These are phyloP conservation scores for Nitzschia sp. DNA, from an alignment of 108 stramenopile species.

Conservation along the genomic window DNA sequence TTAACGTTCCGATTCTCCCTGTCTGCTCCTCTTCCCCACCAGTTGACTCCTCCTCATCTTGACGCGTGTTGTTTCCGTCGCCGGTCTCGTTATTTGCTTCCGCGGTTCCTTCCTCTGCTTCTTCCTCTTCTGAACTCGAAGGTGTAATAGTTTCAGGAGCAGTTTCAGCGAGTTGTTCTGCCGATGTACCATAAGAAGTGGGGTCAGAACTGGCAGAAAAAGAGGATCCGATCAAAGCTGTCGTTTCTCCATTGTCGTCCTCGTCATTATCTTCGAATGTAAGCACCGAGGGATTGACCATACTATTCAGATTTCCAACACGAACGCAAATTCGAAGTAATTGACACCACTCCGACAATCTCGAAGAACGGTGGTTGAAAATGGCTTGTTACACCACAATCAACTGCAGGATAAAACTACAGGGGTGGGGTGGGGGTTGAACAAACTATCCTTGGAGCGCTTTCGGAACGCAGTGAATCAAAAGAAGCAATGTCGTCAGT, in stretches of 20 bases:
- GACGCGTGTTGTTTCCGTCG: conserved; percentile 7
- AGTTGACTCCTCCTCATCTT: conserved; percentile 15
- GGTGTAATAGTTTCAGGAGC: not conserved
- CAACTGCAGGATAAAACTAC: too few species aligned
- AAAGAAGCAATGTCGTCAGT: too few species aligned
- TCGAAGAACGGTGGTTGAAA: not conserved
- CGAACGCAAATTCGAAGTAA: too few species aligned
- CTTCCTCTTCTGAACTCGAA: not conserved
- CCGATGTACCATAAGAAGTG: conserved; percentile 1
- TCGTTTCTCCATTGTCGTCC: not conserved
- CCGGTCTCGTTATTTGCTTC: not conserved
- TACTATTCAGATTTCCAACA: too few species aligned
- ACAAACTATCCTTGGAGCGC: too few species aligned
- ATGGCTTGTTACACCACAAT: not conserved
- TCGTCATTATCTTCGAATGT: not conserved
- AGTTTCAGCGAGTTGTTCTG: not conserved
- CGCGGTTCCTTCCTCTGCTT: not conserved
- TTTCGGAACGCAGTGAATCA: too few species aligned
- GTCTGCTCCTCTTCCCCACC: conserved; percentile 9
- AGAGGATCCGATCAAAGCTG: not conserved
- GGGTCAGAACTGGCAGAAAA: not conserved
- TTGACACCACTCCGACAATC: too few species aligned
- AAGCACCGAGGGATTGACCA: not conserved
- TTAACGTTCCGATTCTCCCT: conserved; percentile 38
- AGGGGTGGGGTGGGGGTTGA: too few species aligned